These are phyloP conservation scores for Podospora didyma DNA, from an alignment of 495 filamentous ascomycete species.

Conservation along the genomic window DNA sequence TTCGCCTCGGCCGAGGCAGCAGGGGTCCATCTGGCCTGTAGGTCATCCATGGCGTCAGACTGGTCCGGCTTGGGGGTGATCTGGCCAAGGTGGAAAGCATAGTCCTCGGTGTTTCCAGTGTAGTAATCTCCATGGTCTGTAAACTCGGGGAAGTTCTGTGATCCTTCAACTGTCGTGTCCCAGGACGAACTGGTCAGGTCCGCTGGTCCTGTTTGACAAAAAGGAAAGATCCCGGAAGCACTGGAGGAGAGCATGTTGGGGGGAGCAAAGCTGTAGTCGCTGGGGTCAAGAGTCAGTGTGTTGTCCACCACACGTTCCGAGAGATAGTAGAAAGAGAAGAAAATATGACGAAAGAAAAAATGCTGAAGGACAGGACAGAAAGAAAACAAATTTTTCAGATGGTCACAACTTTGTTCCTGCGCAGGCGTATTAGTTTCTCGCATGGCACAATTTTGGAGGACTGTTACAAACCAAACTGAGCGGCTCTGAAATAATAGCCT, in stretches of 20 bases:
- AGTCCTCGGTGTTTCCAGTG: conserved; percentile 45
- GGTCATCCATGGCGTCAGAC: conserved; percentile 41
- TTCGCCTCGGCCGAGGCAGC: conserved; percentile 27
- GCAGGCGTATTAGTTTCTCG: conserved; percentile 11
- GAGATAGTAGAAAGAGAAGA: conserved; percentile 27
- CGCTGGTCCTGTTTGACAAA: conserved; percentile 51
- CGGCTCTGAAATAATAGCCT: neutral
- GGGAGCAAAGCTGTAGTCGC: conserved; percentile 49
- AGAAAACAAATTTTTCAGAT: conserved; percentile 25
- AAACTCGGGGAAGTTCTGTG: conserved; percentile 49
- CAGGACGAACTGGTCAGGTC: conserved; percentile 47
- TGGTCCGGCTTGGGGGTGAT: conserved; percentile 48
- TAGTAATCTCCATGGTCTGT: conserved; percentile 30
- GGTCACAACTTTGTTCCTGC: conserved; percentile 49
- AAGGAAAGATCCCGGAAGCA: conserved; percentile 49
- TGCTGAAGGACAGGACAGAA: conserved; percentile 11
- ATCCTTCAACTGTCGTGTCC: conserved; percentile 48
- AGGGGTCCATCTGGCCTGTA: conserved; percentile 41
- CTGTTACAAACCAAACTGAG: conserved; percentile 20
- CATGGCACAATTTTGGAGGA: conserved; percentile 9
- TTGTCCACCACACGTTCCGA: conserved; percentile 33
- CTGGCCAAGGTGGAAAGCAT: conserved; percentile 44
- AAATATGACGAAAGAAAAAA: conserved; percentile 30
- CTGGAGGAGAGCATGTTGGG: conserved; percentile 44
- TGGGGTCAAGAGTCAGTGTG: conserved; percentile 47